Conservation (phyloP, 768 basidiomycete genomes). For the Tephrocybe sp. region DNA sequence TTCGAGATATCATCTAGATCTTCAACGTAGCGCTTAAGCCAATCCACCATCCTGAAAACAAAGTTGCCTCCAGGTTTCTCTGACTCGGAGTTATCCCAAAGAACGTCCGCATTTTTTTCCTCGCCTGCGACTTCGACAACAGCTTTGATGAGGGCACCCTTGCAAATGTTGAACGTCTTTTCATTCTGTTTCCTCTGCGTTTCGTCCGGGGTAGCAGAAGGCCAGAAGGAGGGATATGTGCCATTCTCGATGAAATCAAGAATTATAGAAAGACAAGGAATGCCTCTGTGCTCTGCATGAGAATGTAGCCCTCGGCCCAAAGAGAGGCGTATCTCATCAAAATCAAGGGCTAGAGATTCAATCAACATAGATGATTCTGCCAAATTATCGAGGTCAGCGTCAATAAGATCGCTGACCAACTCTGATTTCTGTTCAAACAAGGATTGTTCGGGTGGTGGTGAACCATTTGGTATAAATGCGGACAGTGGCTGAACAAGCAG, state of each 20-base stretch:
- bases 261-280: slow-evolving; percentile 59
- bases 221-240: slow-evolving; percentile 67
- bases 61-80: slow-evolving; percentile 65
- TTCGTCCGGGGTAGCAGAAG: slow-evolving; percentile 39
- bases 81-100: slow-evolving; percentile 68
- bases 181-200: slow-evolving; percentile 56
- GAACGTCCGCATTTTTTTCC: slow-evolving; percentile 69
- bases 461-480: slow-evolving; percentile 52
- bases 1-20: slow-evolving; percentile 30
- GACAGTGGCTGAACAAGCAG: slow-evolving; percentile 56
- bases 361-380: slow-evolving; percentile 74
- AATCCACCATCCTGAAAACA: slow-evolving; percentile 68
- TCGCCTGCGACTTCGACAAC: slow-evolving; percentile 86
- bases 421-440: slow-evolving; percentile 36
- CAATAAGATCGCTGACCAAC: slow-evolving; percentile 45
- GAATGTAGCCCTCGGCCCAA: slow-evolving; percentile 65
- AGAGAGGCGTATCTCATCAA: slow-evolving; percentile 70
- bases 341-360: slow-evolving; percentile 75
- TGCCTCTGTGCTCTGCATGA: slow-evolving; percentile 52
- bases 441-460: slow-evolving; percentile 25
- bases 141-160: slow-evolving; percentile 81
- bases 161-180: slow-evolving; percentile 77
- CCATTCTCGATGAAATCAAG: slow-evolving; percentile 76
- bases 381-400: slow-evolving; percentile 68
- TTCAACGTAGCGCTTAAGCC: slow-evolving; percentile 62